Conservation (phyloP, 176 grass and related monocot genomes). For the Bolboschoenus planiculmis region DNA sequence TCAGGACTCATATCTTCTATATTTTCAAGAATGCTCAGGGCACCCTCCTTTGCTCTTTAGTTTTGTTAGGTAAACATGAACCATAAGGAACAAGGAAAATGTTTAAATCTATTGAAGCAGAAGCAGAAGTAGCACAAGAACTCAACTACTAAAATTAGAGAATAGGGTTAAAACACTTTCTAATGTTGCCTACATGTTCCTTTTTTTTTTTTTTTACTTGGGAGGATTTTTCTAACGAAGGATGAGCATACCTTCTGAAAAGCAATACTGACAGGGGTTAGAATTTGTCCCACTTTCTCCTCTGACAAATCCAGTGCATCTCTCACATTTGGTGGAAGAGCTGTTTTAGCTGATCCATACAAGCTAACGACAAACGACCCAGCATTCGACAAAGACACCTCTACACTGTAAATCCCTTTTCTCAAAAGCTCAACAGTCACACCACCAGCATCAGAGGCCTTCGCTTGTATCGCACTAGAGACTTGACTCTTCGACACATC, state of each 20-base stretch:
- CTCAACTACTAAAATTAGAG: background rate
- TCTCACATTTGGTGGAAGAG: slow-evolving; percentile 61
- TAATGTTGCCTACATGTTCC: background rate
- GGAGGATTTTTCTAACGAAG: background rate
- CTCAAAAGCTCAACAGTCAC: slow-evolving; percentile 52
- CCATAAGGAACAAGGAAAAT: background rate
- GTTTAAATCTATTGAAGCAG: background rate
- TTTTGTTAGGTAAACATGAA: background rate
- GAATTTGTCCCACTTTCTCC: slow-evolving; percentile 54
- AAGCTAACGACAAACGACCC: slow-evolving; percentile 49
- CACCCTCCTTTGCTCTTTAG: background rate
- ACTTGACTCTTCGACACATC: slow-evolving; percentile 53
- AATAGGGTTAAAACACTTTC: background rate
- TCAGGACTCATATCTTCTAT: background rate
- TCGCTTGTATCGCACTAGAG: slow-evolving; percentile 49
- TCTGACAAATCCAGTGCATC: slow-evolving; percentile 65
- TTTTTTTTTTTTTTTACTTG: background rate
- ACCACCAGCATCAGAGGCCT: slow-evolving; percentile 38
- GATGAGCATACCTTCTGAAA: slow-evolving; percentile 66
- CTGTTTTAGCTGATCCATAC: slow-evolving; percentile 67
- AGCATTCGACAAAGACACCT: slow-evolving; percentile 60
- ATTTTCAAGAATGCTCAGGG: background rate
- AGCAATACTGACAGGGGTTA: slow-evolving; percentile 51
- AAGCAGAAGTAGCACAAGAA: background rate
- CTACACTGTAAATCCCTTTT: slow-evolving; percentile 41